Evolutionary conservation across 2,329 filamentous ascomycete genomes (phyloP).

Genomic region (Fusarium gaditjirri): DNA sequence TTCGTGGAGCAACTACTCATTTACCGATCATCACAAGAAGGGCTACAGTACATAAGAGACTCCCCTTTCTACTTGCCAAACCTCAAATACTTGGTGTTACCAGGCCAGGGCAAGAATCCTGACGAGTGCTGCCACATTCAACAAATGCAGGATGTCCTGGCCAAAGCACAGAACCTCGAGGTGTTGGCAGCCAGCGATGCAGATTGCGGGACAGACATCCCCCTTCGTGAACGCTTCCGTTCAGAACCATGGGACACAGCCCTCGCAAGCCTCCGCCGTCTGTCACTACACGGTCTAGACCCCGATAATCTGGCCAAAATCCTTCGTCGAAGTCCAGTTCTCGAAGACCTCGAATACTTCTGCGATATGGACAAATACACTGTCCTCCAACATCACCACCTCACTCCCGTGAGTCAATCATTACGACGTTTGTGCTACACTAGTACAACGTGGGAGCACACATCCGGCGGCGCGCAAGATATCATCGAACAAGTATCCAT

Average conservation of each 20-base stretch:
- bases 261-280: conserved; percentile 37
- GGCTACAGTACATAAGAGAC: conserved; percentile 41
- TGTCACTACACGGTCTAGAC: conserved; percentile 43
- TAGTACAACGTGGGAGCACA: conserved; percentile 42
- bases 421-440: conserved; percentile 43
- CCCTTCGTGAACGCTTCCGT: conserved; percentile 40
- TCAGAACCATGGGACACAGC: conserved; percentile 42
- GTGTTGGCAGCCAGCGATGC: conserved; percentile 41
- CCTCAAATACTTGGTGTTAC: conserved; percentile 43
- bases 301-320: conserved; percentile 43
- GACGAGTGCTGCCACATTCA: conserved; percentile 46
- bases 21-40: conserved; percentile 43
- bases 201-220: conserved; percentile 42
- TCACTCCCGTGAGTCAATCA: conserved; percentile 29
- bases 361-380: conserved; percentile 46
- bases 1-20: conserved; percentile 44
- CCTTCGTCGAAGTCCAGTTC: conserved; percentile 37
- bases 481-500: conserved; percentile 40
- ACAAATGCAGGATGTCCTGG: conserved; percentile 44
- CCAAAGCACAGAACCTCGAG: conserved; percentile 43
- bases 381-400: conserved; percentile 39
- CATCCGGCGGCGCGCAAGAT: conserved; percentile 36
- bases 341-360: conserved; percentile 44
- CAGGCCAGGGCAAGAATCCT: conserved; percentile 38
- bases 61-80: conserved; percentile 43